Percentiles rank a stretch among this genome's conserved stretches.
These are phyloP conservation scores for Psophocarpus tetragonolobus DNA, from an alignment of 306 rosid species.

Conservation along the genomic window DNA sequence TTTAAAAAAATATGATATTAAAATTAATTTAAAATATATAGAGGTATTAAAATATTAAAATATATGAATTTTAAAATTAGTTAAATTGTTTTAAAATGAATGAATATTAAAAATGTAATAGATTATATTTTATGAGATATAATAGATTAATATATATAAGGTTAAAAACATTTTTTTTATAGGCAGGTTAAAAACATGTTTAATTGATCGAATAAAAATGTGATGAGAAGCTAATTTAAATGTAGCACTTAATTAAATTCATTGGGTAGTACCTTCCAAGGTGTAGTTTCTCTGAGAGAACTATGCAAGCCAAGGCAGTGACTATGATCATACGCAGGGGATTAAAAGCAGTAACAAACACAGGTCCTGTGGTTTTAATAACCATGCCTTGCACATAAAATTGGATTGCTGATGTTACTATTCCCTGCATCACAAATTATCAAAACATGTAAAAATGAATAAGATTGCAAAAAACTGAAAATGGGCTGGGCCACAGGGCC, in stretches of 20 bases:
- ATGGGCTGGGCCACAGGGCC: neutral
- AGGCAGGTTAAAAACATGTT: no score
- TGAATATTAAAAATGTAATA: no score
- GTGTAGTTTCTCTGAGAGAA: slow-evolving; percentile 65
- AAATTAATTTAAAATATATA: no score
- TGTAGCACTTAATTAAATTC: neutral
- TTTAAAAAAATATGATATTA: no score
- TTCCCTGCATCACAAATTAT: slow-evolving; percentile 42
- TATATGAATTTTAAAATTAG: no score
- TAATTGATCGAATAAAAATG: neutral
- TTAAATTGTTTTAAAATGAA: no score
- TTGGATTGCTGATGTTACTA: slow-evolving; percentile 66
- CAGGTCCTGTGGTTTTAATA: slow-evolving; percentile 66
- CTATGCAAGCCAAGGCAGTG: slow-evolving; percentile 42
- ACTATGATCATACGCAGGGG: slow-evolving; percentile 77
- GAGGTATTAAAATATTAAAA: no score
- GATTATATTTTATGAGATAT: no score
- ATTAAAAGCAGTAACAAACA: slow-evolving; percentile 74
- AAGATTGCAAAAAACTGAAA: neutral
- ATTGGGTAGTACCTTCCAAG: slow-evolving; percentile 60
- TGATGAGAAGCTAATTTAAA: neutral
- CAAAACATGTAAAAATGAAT: neutral
- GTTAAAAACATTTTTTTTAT: no score
- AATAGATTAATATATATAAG: no score
- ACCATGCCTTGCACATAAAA: slow-evolving; percentile 72